These are phyloP conservation scores for Manihot esculenta DNA, from an alignment of 441 rosid species.

Conservation along the genomic window DNA sequence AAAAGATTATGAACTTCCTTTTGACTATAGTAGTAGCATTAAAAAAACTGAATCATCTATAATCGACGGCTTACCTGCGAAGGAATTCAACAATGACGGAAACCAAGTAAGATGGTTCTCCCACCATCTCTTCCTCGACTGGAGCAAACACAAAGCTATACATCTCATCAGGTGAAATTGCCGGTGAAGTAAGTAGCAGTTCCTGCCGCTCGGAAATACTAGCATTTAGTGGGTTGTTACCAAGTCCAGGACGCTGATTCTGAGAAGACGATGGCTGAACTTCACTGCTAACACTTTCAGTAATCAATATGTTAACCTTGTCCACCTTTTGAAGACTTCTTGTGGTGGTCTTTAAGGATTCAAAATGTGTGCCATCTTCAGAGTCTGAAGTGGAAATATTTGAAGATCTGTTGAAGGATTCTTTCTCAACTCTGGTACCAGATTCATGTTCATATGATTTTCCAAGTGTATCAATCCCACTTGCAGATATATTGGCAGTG, in stretches of 20 bases:
- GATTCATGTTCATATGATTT: slow-evolving; percentile 38
- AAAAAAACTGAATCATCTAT: not conserved
- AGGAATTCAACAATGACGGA: slow-evolving; percentile 82
- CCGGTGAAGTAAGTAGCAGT: slow-evolving; percentile 68
- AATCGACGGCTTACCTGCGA: slow-evolving; percentile 59
- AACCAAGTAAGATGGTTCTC: slow-evolving; percentile 83
- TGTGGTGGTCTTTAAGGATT: slow-evolving; percentile 37
- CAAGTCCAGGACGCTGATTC: slow-evolving; percentile 39
- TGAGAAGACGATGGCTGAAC: slow-evolving; percentile 34
- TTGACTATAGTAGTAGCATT: not conserved
- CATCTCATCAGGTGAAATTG: slow-evolving; percentile 92
- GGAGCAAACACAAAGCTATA: slow-evolving; percentile 81
- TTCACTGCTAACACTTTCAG: slow-evolving; percentile 37
- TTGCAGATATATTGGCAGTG: slow-evolving; percentile 35
- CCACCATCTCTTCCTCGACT: slow-evolving; percentile 82
- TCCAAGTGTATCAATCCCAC: slow-evolving; percentile 37
- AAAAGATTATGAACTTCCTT: not conserved
- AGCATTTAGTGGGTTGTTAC: slow-evolving; percentile 46
- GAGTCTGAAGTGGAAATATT: slow-evolving; percentile 47
- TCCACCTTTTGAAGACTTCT: slow-evolving; percentile 41
- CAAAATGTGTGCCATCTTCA: slow-evolving; percentile 44
- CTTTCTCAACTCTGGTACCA: slow-evolving; percentile 30
- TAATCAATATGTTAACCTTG: slow-evolving; percentile 29
- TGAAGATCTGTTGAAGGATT: slow-evolving; percentile 38
- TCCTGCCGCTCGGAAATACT: slow-evolving; percentile 59